Percentiles rank a stretch among this genome's conserved stretches.
phyloP scores from a whole-genome alignment of 768 basidiomycete genomes.

The Termitomyces sp. region DNA sequence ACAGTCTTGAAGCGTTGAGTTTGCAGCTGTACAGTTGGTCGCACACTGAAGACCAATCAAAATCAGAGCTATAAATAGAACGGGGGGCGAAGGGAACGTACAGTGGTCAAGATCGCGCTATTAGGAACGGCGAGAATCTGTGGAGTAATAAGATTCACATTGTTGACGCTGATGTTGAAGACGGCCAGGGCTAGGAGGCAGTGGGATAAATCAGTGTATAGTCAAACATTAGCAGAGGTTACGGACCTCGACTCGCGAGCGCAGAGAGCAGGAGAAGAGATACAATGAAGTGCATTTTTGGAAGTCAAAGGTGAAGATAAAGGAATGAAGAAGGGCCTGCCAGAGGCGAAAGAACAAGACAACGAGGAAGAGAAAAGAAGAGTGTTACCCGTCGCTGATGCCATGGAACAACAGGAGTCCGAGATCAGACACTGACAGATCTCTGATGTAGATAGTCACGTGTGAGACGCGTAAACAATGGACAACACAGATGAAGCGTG shows the following conservation, averaged over 20 bases:
- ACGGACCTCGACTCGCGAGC: slow-evolving; percentile 60
- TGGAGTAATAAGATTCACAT: slow-evolving; percentile 31
- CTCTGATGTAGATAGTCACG: slow-evolving; percentile 24
- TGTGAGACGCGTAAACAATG: slow-evolving; percentile 25
- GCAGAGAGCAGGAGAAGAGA: slow-evolving; percentile 33
- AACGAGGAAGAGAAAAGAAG: slow-evolving; percentile 4
- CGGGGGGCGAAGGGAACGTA: slow-evolving; percentile 21
- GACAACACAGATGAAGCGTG: slow-evolving; percentile 16
- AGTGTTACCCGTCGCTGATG: slow-evolving; percentile 8
- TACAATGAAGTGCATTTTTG: slow-evolving; percentile 25
- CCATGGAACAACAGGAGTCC: no score
- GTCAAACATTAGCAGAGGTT: neutral
- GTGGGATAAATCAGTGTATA: neutral
- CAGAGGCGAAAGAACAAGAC: slow-evolving; percentile 18
- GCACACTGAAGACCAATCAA: slow-evolving; percentile 30
- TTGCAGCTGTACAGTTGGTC: slow-evolving; percentile 25
- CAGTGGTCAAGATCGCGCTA: slow-evolving; percentile 23
- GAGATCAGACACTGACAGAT: no score
- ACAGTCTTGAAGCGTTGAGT: slow-evolving; percentile 35
- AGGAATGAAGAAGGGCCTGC: slow-evolving; percentile 19
- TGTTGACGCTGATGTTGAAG: slow-evolving; percentile 46
- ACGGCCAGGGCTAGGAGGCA: slow-evolving; percentile 30
- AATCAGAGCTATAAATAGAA: neutral
- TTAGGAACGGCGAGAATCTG: slow-evolving; percentile 43
- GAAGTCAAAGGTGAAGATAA: slow-evolving; percentile 4